Percentiles rank a stretch among this genome's conserved stretches.
Evolutionary conservation across 169 alveolate genomes (phyloP).

Genomic region (Babesia ovata): DNA sequence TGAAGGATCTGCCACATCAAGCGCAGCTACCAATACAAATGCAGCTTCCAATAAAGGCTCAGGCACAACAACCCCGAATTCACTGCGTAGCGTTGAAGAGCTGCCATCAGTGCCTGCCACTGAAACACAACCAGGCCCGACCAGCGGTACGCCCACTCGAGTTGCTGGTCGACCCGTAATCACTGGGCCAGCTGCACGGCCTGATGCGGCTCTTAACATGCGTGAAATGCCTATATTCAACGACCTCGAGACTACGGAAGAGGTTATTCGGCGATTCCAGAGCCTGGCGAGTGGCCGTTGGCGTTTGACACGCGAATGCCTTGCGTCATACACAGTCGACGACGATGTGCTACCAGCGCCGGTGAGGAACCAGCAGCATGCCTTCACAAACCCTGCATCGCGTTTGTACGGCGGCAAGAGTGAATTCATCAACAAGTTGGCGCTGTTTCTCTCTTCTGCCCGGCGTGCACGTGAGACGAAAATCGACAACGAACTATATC

Average conservation of each 20-base stretch:
- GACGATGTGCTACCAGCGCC: conserved; percentile 46
- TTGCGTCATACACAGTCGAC: conserved; percentile 44
- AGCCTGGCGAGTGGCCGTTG: conserved; percentile 41
- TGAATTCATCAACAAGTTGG: conserved; percentile 47
- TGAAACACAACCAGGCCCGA: too few relatives aligned
- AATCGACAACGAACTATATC: conserved; percentile 38
- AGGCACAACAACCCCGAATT: not conserved
- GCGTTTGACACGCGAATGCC: conserved; percentile 61
- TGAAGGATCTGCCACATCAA: not conserved
- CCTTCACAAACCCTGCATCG: not conserved
- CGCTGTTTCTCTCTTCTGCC: conserved; percentile 28
- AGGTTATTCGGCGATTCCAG: conserved; percentile 38
- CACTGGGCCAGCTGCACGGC: not conserved
- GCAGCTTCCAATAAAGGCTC: not conserved
- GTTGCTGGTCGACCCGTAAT: too few relatives aligned
- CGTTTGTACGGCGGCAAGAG: conserved; percentile 14
- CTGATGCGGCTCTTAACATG: not conserved
- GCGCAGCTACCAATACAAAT: not conserved
- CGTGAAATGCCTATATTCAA: conserved; percentile 19
- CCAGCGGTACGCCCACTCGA: not conserved
- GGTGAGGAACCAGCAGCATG: conserved; percentile 3
- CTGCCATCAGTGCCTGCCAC: too few relatives aligned
- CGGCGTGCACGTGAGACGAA: conserved; percentile 17
- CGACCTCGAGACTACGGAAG: conserved; percentile 58
- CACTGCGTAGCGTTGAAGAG: not conserved